phyloP scores from a whole-genome alignment of 495 filamentous ascomycete species.

The Thermochaetoides thermophila region DNA sequence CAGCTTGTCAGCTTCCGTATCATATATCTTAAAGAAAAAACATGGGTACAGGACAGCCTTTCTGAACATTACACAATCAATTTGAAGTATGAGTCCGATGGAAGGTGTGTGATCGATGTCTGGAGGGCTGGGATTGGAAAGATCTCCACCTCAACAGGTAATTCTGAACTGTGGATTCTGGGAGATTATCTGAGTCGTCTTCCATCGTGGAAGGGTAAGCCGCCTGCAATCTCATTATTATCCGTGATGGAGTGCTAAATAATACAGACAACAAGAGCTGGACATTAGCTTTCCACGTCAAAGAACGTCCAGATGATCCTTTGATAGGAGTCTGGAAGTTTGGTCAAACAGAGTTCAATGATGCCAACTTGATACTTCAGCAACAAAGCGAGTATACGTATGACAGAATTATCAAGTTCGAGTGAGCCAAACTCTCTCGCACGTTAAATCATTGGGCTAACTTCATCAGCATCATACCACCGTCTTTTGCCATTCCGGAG shows the following conservation, averaged over 20 bases:
- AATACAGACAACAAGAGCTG: constrained; percentile 3
- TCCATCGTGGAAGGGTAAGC: constrained; percentile 5
- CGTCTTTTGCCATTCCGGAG: neutral
- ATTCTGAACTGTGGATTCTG: constrained; percentile 9
- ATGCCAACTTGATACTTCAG: constrained; percentile 8
- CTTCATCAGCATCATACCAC: constrained; percentile 1
- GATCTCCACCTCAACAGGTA: constrained; percentile 2
- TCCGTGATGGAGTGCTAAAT: neutral
- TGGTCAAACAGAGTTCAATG: constrained; percentile 7
- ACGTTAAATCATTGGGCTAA: neutral
- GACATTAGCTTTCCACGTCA: constrained; percentile 11
- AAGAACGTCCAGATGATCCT: constrained; percentile 3
- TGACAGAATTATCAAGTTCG: constrained; percentile 6
- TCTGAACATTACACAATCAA: constrained; percentile 12
- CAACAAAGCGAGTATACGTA: constrained; percentile 4
- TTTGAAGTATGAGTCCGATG: constrained; percentile 7
- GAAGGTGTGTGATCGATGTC: constrained; percentile 8
- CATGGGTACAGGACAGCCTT: constrained; percentile 3
- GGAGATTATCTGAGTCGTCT: constrained; percentile 15
- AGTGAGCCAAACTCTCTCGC: neutral
- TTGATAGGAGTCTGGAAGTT: constrained; percentile 11
- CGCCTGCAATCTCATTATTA: neutral
- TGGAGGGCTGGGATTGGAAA: constrained; percentile 10
- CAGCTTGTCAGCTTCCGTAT: constrained; percentile 12
- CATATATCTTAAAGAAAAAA: constrained; percentile 3